phyloP scores from a whole-genome alignment of 2,329 filamentous ascomycete species.

The Aspergillus melleus region DNA sequence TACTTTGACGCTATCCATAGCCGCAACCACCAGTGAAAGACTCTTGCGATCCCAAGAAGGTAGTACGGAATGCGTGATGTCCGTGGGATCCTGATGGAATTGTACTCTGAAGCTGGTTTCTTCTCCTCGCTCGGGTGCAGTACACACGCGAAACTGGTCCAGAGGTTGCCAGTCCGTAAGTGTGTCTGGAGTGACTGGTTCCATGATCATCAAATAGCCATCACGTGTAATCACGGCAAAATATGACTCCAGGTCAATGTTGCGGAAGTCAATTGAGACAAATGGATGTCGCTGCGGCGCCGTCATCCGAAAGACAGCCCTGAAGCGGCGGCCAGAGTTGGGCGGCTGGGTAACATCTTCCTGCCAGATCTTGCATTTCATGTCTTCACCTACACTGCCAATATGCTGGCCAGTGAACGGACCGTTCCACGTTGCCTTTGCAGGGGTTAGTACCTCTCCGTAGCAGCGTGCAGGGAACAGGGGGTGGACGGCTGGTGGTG shows the following conservation, averaged over 20 bases:
- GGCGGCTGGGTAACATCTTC: slow-evolving; percentile 81
- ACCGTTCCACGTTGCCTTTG: slow-evolving; percentile 86
- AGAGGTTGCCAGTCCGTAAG: slow-evolving; percentile 73
- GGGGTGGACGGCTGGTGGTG: slow-evolving; percentile 8
- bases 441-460: slow-evolving; percentile 24
- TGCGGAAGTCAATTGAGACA: slow-evolving; percentile 81
- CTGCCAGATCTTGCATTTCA: slow-evolving; percentile 87
- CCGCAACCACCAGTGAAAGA: slow-evolving; percentile 78
- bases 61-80: slow-evolving; percentile 71
- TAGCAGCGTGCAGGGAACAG: slow-evolving; percentile 15
- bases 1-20: slow-evolving; percentile 78
- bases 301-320: slow-evolving; percentile 61
- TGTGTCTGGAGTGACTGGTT: slow-evolving; percentile 81
- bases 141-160: slow-evolving; percentile 73
- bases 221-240: slow-evolving; percentile 82
- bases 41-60: slow-evolving; percentile 80
- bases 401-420: slow-evolving; percentile 86
- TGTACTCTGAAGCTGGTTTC: slow-evolving; percentile 83
- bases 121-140: slow-evolving; percentile 72
- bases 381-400: slow-evolving; percentile 84
- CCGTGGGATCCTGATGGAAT: slow-evolving; percentile 79
- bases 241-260: slow-evolving; percentile 79
- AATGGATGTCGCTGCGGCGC: slow-evolving; percentile 69
- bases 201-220: slow-evolving; percentile 75
- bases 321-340: slow-evolving; percentile 76